Evolutionary conservation across 176 grass and related monocot genomes (phyloP), one percentile per base, ranked within the genome.

Genomic region (Paspalum notatum): DNA sequence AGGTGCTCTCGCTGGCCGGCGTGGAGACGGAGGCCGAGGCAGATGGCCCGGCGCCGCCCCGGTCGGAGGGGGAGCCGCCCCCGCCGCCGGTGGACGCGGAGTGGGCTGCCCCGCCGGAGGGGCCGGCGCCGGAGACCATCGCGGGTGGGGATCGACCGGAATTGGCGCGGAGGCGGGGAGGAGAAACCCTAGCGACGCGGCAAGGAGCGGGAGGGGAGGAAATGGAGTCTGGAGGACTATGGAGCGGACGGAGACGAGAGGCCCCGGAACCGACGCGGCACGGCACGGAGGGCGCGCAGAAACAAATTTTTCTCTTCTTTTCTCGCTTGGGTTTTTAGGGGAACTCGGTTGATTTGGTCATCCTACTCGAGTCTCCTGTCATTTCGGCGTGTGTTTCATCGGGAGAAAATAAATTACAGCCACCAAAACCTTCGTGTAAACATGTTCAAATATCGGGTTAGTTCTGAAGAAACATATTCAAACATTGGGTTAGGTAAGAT

Each of bases 1-100:
- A 83, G 69, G 88, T 91, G 84, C 74, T 92, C 88, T 90, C 90
- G 71, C 90, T 87, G 62, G 88, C 95, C 16, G 92, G 90, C 79
- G 92, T 95, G 12, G 86, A 93, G 52, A 77, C 84, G n/a, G 90
- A 75, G 10, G 71, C 79, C 48, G 90, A 75, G 46, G 71, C 79
- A 48, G 85, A 85, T 18, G 86, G 63, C n/a, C 81, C 80, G 62
- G 89, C 53, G 20, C 62, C 83, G 52, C 51, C 84, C 74, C 60
- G 50, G 61, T 84, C 79, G 43, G 91, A 82, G 9, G 95, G 90
- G 43, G 95, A 98, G 21, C 90, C 88, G 7, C 78, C 87, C 53
- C 94, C 91, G 8, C 82, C 49, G 32, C 48, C 49, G 49, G 87
- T 93, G 44, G 94, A 93, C 32, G 86, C 86, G 46, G 95, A 98